phyloP scores from a whole-genome alignment of 495 filamentous ascomycete genomes.

The Tuber magnatum region DNA sequence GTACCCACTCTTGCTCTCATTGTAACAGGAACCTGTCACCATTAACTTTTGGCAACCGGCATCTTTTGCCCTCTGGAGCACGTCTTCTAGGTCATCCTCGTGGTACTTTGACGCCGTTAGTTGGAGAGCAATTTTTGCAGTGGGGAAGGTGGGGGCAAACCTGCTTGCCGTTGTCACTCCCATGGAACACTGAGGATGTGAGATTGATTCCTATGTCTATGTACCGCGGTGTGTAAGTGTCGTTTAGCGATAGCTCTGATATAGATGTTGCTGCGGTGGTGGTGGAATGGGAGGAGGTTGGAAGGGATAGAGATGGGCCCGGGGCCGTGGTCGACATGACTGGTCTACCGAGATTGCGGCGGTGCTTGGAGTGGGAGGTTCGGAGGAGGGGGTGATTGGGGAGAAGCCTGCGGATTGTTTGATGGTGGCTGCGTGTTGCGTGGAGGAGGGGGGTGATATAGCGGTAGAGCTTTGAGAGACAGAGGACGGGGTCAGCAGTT shows the following conservation, averaged over 20 bases:
- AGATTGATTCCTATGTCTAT: constrained; percentile 77
- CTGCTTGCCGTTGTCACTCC: constrained; percentile 73
- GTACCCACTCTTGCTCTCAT: constrained; percentile 67
- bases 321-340: constrained; percentile 15
- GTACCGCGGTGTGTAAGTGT: constrained; percentile 45
- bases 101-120: constrained; percentile 48
- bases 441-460: background rate
- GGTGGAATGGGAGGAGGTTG: constrained; percentile 11
- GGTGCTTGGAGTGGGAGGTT: background rate
- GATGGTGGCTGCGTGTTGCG: background rate
- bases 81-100: constrained; percentile 66
- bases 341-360: background rate
- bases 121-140: constrained; percentile 1
- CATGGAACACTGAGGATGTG: constrained; percentile 76
- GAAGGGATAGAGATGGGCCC: constrained; percentile 6
- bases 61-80: constrained; percentile 65
- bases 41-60: constrained; percentile 82
- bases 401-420: background rate
- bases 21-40: constrained; percentile 84
- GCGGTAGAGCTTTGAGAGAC: background rate
- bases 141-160: constrained; percentile 7
- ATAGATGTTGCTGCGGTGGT: constrained; percentile 16
- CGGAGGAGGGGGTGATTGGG: background rate
- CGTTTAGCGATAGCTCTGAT: constrained; percentile 8
- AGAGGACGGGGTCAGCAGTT: background rate